A percentile compares a stretch with the other conserved stretches of the same genome.
These are phyloP conservation scores for Ilyonectria mors-panacis DNA, from an alignment of 2,329 filamentous ascomycete species.

Conservation along the genomic window DNA sequence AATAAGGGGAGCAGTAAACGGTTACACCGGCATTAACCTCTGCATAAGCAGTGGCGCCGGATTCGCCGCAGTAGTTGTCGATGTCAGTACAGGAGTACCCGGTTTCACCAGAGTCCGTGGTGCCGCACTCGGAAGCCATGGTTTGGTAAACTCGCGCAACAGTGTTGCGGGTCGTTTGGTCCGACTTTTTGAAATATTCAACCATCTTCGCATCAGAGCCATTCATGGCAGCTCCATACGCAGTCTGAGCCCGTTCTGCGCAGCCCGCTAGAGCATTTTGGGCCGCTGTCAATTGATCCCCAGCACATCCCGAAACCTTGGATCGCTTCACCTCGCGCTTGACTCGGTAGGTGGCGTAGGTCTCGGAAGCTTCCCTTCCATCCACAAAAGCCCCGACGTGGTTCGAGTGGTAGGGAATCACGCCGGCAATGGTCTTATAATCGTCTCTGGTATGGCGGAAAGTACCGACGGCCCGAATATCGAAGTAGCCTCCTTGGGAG, in stretches of 20 bases:
- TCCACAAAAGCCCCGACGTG: conserved; percentile 69
- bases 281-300: conserved; percentile 57
- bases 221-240: conserved; percentile 65
- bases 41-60: conserved; percentile 71
- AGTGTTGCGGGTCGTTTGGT: conserved; percentile 4
- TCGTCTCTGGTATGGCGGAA: conserved; percentile 66
- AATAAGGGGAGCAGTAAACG: conserved; percentile 73
- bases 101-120: conserved; percentile 43
- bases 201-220: conserved; percentile 61
- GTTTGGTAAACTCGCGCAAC: conserved; percentile 56
- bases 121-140: conserved; percentile 62
- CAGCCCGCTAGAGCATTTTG: conserved; percentile 63
- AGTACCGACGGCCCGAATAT: conserved; percentile 66
- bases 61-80: conserved; percentile 62
- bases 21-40: conserved; percentile 67
- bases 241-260: conserved; percentile 55
- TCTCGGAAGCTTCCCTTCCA: conserved; percentile 63
- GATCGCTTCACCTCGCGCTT: conserved; percentile 47
- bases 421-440: conserved; percentile 62
- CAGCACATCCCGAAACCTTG: conserved; percentile 67
- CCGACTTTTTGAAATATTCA: conserved; percentile 72
- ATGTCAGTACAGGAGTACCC: conserved; percentile 71
- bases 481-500: conserved; percentile 62
- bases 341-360: conserved; percentile 59
- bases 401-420: conserved; percentile 69